A percentile compares a stretch with the other conserved stretches of the same genome.
These are phyloP conservation scores for Salix dunnii DNA, from an alignment of 345 rosid genomes.

Conservation along the genomic window DNA sequence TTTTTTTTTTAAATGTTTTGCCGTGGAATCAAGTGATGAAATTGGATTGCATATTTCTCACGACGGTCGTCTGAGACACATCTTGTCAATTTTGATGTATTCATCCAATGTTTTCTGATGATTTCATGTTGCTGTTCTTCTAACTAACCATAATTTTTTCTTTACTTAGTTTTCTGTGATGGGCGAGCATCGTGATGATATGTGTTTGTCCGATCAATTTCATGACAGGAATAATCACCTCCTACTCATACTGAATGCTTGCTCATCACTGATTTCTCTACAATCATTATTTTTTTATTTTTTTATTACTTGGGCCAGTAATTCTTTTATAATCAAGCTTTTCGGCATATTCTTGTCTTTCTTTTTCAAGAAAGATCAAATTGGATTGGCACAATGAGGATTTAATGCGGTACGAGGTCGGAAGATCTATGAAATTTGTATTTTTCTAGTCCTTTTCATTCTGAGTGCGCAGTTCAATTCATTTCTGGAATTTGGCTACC, in stretches of 20 bases:
- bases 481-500: background rate
- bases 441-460: conserved; percentile 41
- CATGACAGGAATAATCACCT: conserved; percentile 15
- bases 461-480: conserved; percentile 29
- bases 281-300: conserved; percentile 19
- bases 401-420: conserved; percentile 3
- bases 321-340: background rate
- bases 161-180: background rate
- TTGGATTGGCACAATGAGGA: conserved; percentile 37
- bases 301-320: conserved; percentile 14
- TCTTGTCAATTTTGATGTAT: conserved; percentile 36
- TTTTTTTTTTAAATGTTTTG: background rate
- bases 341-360: background rate
- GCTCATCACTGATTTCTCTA: background rate
- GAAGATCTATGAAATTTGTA: conserved; percentile 23
- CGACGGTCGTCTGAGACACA: conserved; percentile 76
- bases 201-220: conserved; percentile 1
- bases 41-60: conserved; percentile 48
- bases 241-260: conserved; percentile 26
- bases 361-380: background rate
- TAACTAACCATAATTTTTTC: background rate
- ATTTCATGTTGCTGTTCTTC: background rate
- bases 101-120: conserved; percentile 44
- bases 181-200: conserved; percentile 14
- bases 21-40: conserved; percentile 42